These are phyloP conservation scores for Adansonia grandidieri DNA, from an alignment of 441 rosid genomes.

Conservation along the genomic window DNA sequence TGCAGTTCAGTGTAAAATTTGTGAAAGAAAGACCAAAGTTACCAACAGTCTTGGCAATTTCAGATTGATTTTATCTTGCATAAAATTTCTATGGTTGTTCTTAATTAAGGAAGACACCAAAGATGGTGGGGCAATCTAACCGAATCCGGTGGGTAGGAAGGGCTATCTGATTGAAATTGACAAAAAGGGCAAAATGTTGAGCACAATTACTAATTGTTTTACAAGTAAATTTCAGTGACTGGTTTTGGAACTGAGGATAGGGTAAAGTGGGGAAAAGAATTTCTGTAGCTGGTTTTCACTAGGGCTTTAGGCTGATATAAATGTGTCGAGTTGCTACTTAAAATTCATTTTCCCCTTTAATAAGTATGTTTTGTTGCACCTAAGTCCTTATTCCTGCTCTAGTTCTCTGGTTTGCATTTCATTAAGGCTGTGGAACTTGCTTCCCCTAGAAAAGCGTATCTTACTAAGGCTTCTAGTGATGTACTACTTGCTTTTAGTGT, in stretches of 20 bases:
- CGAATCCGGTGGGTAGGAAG: slow-evolving; percentile 3
- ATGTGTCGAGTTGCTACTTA: background rate
- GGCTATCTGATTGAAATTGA: background rate
- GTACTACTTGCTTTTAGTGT: too few species aligned
- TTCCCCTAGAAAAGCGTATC: background rate
- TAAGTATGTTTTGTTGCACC: background rate
- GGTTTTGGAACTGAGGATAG: background rate
- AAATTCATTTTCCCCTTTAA: background rate
- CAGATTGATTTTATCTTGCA: background rate
- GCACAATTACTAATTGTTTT: background rate
- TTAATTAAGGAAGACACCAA: background rate
- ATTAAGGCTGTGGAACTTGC: background rate
- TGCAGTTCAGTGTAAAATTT: background rate
- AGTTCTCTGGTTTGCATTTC: background rate
- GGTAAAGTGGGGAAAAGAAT: background rate
- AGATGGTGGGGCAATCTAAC: background rate
- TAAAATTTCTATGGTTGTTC: background rate
- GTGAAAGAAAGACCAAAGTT: background rate
- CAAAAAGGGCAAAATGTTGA: background rate
- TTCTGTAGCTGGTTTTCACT: background rate
- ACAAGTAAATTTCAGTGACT: background rate
- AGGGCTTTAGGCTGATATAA: background rate
- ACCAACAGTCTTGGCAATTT: background rate
- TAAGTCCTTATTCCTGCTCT: background rate
- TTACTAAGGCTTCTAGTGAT: background rate